Evolutionary conservation across 2,329 filamentous ascomycete genomes (phyloP).

Genomic region (Thelonectria rubi): DNA sequence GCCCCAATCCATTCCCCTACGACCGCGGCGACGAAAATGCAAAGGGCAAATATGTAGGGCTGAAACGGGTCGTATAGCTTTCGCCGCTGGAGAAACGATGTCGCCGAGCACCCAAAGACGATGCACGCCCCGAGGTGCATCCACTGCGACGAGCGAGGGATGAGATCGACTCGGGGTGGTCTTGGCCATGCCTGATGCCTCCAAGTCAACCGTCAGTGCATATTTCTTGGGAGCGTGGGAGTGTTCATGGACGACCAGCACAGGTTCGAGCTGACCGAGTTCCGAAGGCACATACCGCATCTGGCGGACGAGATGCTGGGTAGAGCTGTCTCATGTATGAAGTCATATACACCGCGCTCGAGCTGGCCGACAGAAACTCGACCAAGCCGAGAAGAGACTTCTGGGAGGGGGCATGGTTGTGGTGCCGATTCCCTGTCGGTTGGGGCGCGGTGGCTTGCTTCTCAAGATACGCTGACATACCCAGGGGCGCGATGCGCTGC

Average conservation of each 20-base stretch:
- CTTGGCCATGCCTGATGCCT: conserved; percentile 29
- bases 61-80: conserved; percentile 31
- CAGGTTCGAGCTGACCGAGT: not conserved
- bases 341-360: conserved; percentile 37
- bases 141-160: conserved; percentile 33
- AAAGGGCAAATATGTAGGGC: conserved; percentile 31
- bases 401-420: conserved; percentile 26
- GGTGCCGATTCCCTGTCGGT: conserved; percentile 16
- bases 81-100: conserved; percentile 38
- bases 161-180: conserved; percentile 21
- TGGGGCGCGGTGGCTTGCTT: conserved; percentile 10
- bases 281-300: conserved; percentile 31
- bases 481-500: conserved; percentile 19
- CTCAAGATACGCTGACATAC: conserved; percentile 31
- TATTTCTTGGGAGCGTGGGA: conserved; percentile 3
- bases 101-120: conserved; percentile 37
- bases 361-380: conserved; percentile 36
- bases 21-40: conserved; percentile 30
- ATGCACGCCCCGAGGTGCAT: conserved; percentile 35
- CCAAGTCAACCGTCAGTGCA: conserved; percentile 29
- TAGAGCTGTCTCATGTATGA: conserved; percentile 32
- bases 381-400: conserved; percentile 27
- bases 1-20: conserved; percentile 31
- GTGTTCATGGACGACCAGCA: not conserved
- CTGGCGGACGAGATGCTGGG: conserved; percentile 21